Percentiles rank a stretch among this genome's conserved stretches.
These are phyloP conservation scores for Angomonas deanei DNA, from an alignment of 208 protist species.

Conservation along the genomic window DNA sequence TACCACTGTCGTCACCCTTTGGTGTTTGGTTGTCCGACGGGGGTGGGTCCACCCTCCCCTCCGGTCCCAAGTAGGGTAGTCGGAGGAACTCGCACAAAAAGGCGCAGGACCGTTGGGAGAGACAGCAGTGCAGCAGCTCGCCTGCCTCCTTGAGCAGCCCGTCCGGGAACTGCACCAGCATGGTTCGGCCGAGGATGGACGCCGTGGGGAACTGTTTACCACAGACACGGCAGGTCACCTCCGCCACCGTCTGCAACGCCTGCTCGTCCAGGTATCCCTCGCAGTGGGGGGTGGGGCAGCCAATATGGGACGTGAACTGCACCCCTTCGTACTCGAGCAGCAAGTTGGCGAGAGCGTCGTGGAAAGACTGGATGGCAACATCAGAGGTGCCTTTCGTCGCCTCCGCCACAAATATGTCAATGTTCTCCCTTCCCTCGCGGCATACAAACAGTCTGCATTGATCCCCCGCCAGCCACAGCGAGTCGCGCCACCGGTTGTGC, in stretches of 20 bases:
- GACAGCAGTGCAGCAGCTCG: conserved; percentile 55
- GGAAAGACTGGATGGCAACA: conserved; percentile 52
- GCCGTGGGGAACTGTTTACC: conserved; percentile 41
- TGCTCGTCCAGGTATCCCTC: conserved; percentile 54
- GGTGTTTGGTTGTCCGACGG: conserved; percentile 6
- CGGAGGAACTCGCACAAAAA: conserved; percentile 65
- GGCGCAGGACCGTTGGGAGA: conserved; percentile 36
- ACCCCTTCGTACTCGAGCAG: conserved; percentile 71
- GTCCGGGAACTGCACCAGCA: conserved; percentile 29
- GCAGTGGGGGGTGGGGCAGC: conserved; percentile 66
- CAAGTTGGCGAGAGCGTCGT: conserved; percentile 44
- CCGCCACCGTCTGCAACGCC: conserved; percentile 30
- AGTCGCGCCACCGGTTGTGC: conserved; percentile 82
- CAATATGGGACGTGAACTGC: conserved; percentile 34
- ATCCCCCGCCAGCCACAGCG: conserved; percentile 69
- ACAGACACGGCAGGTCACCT: conserved; percentile 51
- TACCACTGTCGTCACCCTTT: conserved; percentile 5
- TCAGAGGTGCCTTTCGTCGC: conserved; percentile 39
- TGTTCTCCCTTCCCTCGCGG: conserved; percentile 46
- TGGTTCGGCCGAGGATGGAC: conserved; percentile 29
- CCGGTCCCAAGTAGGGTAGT: conserved; percentile 31
- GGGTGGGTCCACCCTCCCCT: too few relatives aligned
- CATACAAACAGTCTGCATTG: conserved; percentile 69
- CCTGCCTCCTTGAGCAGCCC: conserved; percentile 41
- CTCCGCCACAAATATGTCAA: conserved; percentile 63